Conservation (phyloP, 192 early-diverging fungal genomes). For the Linnemannia hyalina region DNA sequence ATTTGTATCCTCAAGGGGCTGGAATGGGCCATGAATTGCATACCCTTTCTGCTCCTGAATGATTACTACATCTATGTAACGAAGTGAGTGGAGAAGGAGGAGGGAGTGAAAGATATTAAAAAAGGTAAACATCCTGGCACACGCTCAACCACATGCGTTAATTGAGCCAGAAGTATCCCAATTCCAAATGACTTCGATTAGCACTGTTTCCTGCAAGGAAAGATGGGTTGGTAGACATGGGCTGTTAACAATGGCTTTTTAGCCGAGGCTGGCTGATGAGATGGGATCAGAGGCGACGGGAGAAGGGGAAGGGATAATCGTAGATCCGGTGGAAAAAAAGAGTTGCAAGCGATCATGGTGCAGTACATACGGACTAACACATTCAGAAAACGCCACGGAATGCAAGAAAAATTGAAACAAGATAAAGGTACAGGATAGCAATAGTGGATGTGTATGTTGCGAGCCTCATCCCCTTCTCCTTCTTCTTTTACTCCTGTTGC, state of each 20-base stretch:
- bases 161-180: too few species aligned
- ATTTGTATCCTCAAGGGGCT: background rate
- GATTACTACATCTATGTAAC: background rate
- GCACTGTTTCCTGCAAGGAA: too few species aligned
- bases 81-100: background rate
- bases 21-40: background rate
- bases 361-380: background rate
- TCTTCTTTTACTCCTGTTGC: background rate
- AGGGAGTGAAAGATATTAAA: too few species aligned
- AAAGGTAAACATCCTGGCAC: too few species aligned
- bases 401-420: background rate
- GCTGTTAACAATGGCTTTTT: too few species aligned
- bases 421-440: background rate
- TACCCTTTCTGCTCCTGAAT: background rate
- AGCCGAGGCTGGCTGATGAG: background rate
- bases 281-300: background rate
- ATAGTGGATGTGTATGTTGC: background rate
- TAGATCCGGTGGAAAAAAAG: background rate
- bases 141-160: too few species aligned
- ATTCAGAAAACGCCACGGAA: background rate
- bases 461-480: background rate
- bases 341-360: background rate
- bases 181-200: too few species aligned
- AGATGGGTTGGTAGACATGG: too few species aligned
- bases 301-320: background rate